A percentile compares a stretch with the other conserved stretches of the same genome.
Conservation (phyloP, 306 rosid genomes). For the Castanea crenata region DNA sequence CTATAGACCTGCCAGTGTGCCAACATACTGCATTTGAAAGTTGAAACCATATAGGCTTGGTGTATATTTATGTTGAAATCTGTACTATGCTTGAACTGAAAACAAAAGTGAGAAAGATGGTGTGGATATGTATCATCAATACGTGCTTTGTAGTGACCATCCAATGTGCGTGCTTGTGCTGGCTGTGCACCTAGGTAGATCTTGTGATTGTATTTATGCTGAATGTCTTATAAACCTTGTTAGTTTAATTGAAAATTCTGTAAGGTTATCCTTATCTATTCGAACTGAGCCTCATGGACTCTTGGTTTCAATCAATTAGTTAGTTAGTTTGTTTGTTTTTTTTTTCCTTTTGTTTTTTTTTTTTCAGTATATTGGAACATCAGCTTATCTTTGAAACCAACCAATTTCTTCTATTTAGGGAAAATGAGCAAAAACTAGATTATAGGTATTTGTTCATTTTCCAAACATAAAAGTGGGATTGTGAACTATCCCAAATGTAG, state of each 20-base stretch:
- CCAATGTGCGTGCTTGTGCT: not conserved
- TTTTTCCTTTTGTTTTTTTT: not conserved
- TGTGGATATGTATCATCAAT: not conserved
- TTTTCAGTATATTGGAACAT: not conserved
- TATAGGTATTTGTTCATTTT: too few relatives aligned
- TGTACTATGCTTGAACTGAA: constrained; percentile 24
- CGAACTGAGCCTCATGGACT: not conserved
- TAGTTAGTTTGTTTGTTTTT: too few relatives aligned
- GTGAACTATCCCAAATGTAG: too few relatives aligned
- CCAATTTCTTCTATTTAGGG: too few relatives aligned
- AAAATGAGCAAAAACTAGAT: too few relatives aligned
- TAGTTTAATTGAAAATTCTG: not conserved
- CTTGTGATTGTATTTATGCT: constrained; percentile 3
- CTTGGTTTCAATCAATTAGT: not conserved
- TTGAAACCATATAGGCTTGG: constrained; percentile 34
- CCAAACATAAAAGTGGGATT: too few relatives aligned
- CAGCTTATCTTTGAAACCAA: not conserved
- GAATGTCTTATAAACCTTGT: not conserved
- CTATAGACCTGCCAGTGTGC: constrained; percentile 53
- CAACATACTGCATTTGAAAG: constrained; percentile 76
- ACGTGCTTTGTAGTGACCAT: constrained; percentile 24
- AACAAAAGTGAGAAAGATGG: constrained; percentile 12
- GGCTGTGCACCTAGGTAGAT: constrained; percentile 2
- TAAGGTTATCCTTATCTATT: not conserved
- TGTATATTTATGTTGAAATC: constrained; percentile 11